Base-by-base conservation (phyloP, 371 early-diverging fungal genomes). In the Mortierella sp. region DNA sequence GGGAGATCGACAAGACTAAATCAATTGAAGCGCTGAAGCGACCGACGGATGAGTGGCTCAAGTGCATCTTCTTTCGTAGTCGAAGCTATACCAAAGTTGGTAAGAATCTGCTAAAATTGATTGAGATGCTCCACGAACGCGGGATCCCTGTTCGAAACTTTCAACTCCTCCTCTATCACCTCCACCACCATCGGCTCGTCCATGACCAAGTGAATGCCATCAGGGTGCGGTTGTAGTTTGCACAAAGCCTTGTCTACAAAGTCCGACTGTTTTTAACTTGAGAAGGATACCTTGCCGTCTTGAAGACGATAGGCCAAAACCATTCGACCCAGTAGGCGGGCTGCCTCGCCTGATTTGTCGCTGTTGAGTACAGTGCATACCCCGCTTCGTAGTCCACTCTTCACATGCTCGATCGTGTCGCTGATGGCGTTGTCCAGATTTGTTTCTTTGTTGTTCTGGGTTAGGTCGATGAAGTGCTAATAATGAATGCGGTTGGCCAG, bases 21-120 rank as follows among this genome's bases (percentile, higher is more conserved):
- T 26, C 78, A 57, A 34, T 75, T 82, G 48, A 82, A 78, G 52
- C 75, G 77, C 58, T 74, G 81, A 38, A 81, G 63, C 4, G 74
- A 77, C 13, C 72, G 70, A 38, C 82, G 82, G 55, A 81, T 63
- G 45, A 77, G 78, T 55, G 72, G 78, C 26, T 77, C 78, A 0
- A 81, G 42, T n/a, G 75, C 78, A 63, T 71, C 26, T 26, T 75
- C 82, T 28, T 78, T 75, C 19, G 82, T 7, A 16, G 73, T 55
- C 45, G 73, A 73, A 19, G 44, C 52, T 10, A 72, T 28, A 1
- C 76, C 80, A 24, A 79, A 55, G 38, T 68, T 68, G 47, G 47
- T n/a, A 9, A 47, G 7, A 47, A 47, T 47, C 47, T 47, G 47
- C 6, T 44, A 44, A 6, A 44, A 9, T 9, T 44, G 45, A 44